Conservation (phyloP, 371 early-diverging fungal genomes). For the Blakeslea trispora region DNA sequence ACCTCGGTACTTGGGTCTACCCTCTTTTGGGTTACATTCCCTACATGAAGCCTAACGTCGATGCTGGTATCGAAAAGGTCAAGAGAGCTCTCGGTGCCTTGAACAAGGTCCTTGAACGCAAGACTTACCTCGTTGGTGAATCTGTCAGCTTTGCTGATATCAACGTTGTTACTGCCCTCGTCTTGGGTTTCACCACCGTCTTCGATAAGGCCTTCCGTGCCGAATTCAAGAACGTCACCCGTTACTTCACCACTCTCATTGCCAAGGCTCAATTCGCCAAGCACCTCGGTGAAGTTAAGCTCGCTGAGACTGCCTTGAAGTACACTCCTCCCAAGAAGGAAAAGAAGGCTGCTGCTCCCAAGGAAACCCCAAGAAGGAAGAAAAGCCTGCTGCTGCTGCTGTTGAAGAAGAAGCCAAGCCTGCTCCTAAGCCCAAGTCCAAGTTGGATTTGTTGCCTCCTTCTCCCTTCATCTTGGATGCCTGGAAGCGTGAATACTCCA, state of each 20-base stretch:
- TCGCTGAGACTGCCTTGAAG: constrained; percentile 40
- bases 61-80: constrained; percentile 57
- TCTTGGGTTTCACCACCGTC: constrained; percentile 45
- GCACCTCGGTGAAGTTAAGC: constrained; percentile 64
- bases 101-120: constrained; percentile 61
- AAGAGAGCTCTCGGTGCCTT: constrained; percentile 59
- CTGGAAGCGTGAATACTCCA: constrained; percentile 97
- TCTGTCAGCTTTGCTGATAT: constrained; percentile 79
- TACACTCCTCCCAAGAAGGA: constrained; percentile 53
- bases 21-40: constrained; percentile 61
- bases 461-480: constrained; percentile 83
- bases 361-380: constrained; percentile 59
- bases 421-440: constrained; percentile 90
- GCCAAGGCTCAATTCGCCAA: constrained; percentile 80
- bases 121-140: constrained; percentile 84
- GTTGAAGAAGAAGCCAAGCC: constrained; percentile 61
- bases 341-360: constrained; percentile 61
- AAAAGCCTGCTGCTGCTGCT: constrained; percentile 62
- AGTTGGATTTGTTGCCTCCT: constrained; percentile 86
- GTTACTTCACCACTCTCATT: constrained; percentile 84
- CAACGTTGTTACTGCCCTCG: constrained; percentile 53
- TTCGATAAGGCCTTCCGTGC: constrained; percentile 70
- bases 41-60: constrained; percentile 59
- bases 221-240: constrained; percentile 78
- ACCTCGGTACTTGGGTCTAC: constrained; percentile 51